phyloP scores from a whole-genome alignment of 2,329 filamentous ascomycete species.

The Xylaria arbuscula region DNA sequence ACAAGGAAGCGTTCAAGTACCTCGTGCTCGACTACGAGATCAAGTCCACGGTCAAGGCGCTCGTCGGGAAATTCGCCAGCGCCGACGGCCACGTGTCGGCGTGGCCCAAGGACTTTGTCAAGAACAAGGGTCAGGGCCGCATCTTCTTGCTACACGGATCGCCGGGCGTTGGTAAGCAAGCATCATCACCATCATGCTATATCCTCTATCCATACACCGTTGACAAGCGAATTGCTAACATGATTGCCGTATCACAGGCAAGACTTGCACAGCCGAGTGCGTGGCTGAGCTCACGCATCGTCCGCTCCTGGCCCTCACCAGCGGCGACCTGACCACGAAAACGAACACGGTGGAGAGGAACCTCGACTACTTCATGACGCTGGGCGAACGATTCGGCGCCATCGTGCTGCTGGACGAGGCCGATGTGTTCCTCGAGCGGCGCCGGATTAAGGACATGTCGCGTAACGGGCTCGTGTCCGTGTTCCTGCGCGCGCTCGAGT shows the following conservation, averaged over 20 bases:
- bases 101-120: constrained; percentile 61
- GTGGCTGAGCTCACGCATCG: constrained; percentile 63
- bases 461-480: constrained; percentile 62
- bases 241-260: constrained; percentile 48
- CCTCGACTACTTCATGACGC: constrained; percentile 60
- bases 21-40: constrained; percentile 61
- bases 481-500: constrained; percentile 63
- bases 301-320: constrained; percentile 63
- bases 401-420: constrained; percentile 69
- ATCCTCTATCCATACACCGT: background rate
- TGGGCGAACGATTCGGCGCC: constrained; percentile 62
- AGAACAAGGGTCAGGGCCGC: constrained; percentile 62
- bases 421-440: constrained; percentile 68
- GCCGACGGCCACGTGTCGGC: constrained; percentile 55
- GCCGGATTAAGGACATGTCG: constrained; percentile 56
- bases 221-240: constrained; percentile 6
- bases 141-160: constrained; percentile 64
- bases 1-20: constrained; percentile 62
- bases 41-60: constrained; percentile 60
- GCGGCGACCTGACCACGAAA: constrained; percentile 59
- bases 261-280: constrained; percentile 67
- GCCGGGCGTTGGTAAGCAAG: constrained; percentile 59
- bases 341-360: constrained; percentile 55
- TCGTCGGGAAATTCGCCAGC: constrained; percentile 60
- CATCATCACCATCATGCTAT: background rate